phyloP scores from a whole-genome alignment of 2,329 filamentous ascomycete genomes.

The Fusarium vanettenii region DNA sequence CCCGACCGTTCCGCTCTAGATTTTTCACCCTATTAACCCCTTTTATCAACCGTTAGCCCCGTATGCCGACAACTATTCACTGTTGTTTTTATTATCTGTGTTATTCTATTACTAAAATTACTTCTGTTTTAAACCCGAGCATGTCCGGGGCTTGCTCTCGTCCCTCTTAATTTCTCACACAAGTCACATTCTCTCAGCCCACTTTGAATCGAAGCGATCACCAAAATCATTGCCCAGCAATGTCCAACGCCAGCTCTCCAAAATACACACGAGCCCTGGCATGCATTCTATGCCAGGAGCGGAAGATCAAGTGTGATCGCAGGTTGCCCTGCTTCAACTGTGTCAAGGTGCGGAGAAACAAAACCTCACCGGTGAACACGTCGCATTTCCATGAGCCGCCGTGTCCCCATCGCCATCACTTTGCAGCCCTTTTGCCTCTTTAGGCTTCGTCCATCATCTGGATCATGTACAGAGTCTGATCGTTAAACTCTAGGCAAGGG shows the following conservation, averaged over 20 bases:
- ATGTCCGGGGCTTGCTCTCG: background rate
- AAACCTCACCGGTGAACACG: background rate
- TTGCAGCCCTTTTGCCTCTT: background rate
- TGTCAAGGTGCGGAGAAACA: background rate
- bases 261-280: background rate
- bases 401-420: background rate
- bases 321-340: background rate
- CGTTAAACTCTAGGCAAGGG: background rate
- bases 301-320: background rate
- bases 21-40: background rate
- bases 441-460: background rate
- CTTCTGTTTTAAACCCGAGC: background rate
- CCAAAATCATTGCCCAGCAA: background rate
- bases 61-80: background rate
- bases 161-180: background rate
- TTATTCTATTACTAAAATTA: background rate
- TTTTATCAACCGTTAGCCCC: background rate
- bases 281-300: background rate
- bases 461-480: background rate
- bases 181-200: background rate
- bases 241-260: background rate
- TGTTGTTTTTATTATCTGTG: background rate
- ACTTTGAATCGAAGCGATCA: background rate
- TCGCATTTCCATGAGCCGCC: background rate
- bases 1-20: background rate